Evolutionary conservation across 2,329 filamentous ascomycete genomes (phyloP).

Genomic region (Colletotrichum liaoningense): DNA sequence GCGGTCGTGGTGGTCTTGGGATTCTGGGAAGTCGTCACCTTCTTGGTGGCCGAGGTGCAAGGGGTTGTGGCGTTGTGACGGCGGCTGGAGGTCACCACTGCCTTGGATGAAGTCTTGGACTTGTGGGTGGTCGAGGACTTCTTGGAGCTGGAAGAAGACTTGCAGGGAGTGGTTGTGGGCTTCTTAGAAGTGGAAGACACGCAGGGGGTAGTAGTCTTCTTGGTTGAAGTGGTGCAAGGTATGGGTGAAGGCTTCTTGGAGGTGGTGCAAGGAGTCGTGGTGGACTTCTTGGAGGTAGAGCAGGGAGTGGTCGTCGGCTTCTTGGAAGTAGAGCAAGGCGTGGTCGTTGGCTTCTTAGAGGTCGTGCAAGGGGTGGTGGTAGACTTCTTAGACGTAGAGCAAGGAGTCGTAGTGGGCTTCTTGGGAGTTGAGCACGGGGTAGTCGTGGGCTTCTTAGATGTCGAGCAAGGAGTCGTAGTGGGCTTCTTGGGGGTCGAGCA

Average conservation of each 20-base stretch:
- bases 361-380: neutral
- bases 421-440: neutral
- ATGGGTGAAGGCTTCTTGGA: neutral
- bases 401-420: neutral
- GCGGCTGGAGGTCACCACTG: constrained; percentile 4
- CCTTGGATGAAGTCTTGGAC: neutral
- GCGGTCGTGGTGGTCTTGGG: constrained; percentile 20
- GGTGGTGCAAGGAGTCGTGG: neutral
- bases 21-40: constrained; percentile 3
- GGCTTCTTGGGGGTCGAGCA: neutral
- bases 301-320: neutral
- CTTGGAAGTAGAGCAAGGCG: neutral
- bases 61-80: constrained; percentile 9
- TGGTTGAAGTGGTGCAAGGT: neutral
- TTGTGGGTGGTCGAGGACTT: neutral
- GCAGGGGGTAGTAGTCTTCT: neutral
- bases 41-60: neutral
- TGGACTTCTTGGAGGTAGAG: too few relatives aligned
- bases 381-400: neutral
- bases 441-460: neutral
- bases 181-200: neutral
- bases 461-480: neutral
- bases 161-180: neutral
- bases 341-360: neutral
- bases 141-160: neutral